Evolutionary conservation across 768 basidiomycete genomes (phyloP).

Genomic region (Pleurotus tuoliensis): DNA sequence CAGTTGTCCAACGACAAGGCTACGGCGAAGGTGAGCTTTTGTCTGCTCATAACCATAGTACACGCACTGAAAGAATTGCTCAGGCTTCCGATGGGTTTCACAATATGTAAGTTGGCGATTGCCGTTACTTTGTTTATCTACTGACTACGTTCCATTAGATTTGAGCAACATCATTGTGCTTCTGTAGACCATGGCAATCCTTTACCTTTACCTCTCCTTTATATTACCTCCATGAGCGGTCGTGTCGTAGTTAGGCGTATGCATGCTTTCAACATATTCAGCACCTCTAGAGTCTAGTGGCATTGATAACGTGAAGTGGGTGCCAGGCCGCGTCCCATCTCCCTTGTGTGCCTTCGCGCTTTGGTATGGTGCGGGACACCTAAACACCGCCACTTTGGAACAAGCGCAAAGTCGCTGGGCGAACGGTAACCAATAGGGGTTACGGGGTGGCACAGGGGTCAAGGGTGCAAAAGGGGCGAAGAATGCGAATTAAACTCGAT

Average conservation of each 20-base stretch:
- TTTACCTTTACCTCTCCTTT: background rate
- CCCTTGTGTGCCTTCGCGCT: no score
- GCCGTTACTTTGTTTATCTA: background rate
- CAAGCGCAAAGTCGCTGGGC: no score
- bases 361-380: no score
- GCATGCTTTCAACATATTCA: background rate
- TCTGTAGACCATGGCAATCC: conserved; percentile 4
- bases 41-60: background rate
- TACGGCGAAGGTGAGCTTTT: conserved; percentile 82
- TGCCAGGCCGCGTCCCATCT: no score
- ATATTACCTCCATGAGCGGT: conserved; percentile 3
- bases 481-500: no score
- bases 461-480: no score
- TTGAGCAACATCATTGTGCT: conserved; percentile 6
- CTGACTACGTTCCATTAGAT: background rate
- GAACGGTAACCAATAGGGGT: no score
- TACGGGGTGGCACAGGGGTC: no score
- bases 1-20: conserved; percentile 97
- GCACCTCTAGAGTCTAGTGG: no score
- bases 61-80: conserved; percentile 9
- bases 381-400: no score
- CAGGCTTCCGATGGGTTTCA: conserved; percentile 92
- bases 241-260: conserved; percentile 6
- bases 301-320: no score
- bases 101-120: conserved; percentile 77